Conservation (phyloP, 495 filamentous ascomycete species). For the Penicillium roqueforti region DNA sequence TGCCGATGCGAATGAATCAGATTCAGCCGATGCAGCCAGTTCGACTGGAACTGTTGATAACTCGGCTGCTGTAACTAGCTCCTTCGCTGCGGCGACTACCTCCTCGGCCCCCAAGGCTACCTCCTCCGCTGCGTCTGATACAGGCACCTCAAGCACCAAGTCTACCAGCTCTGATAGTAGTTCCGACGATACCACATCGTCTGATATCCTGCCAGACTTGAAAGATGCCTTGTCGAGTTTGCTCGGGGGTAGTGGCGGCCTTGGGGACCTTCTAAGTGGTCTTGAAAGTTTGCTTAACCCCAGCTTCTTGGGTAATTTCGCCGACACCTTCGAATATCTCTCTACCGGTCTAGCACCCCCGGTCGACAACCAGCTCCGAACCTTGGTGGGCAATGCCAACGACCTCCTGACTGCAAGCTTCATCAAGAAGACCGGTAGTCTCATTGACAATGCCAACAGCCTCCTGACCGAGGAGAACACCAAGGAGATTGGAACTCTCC, state of each 20-base stretch:
- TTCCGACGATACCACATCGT: background rate
- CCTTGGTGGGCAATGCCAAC: conserved; percentile 33
- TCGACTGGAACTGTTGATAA: background rate
- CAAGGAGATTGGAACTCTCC: conserved; percentile 35
- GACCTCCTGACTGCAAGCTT: conserved; percentile 28
- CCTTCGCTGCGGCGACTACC: background rate
- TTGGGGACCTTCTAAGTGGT: conserved; percentile 12
- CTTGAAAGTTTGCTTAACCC: conserved; percentile 22
- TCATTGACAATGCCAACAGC: conserved; percentile 19
- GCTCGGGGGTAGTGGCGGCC: conserved; percentile 4
- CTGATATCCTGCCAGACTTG: background rate
- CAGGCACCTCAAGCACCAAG: conserved; percentile 1
- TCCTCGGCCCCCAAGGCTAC: conserved; percentile 1
- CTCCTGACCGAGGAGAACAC: conserved; percentile 33
- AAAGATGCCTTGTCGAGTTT: background rate
- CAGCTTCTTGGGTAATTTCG: conserved; percentile 25
- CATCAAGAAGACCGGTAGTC: conserved; percentile 20
- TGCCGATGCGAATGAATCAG: background rate
- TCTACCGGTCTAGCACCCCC: conserved; percentile 35
- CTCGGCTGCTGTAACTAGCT: background rate
- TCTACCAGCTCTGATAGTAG: conserved; percentile 9
- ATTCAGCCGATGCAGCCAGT: background rate
- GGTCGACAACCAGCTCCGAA: conserved; percentile 38
- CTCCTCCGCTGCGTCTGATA: background rate
- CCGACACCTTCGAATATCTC: conserved; percentile 34